A percentile compares a stretch with the other conserved stretches of the same genome.
phyloP scores from a whole-genome alignment of 257 asterid genomes.

The Solanum bukasovii region DNA sequence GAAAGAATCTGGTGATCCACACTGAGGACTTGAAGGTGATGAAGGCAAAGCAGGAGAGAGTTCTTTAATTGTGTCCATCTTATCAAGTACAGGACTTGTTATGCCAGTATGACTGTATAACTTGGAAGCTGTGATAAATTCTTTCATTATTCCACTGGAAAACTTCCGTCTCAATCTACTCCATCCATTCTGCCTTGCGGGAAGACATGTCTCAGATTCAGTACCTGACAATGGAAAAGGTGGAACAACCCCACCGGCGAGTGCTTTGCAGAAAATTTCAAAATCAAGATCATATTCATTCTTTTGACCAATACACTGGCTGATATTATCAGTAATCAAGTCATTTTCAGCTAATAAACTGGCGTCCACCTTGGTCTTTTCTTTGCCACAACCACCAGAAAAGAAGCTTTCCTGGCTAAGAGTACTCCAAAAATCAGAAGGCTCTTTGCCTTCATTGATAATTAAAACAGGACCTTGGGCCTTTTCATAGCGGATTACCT shows the following conservation, averaged over 20 bases:
- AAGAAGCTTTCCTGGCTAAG: conserved; percentile 16
- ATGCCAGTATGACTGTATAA: conserved; percentile 7
- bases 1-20: conserved; percentile 33
- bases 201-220: conserved; percentile 54
- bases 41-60: conserved; percentile 23
- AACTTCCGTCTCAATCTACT: conserved; percentile 49
- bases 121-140: conserved; percentile 32
- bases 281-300: conserved; percentile 67
- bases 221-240: conserved; percentile 47
- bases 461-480: conserved; percentile 51
- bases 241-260: conserved; percentile 73
- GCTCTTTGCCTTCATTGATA: conserved; percentile 67
- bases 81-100: conserved; percentile 15
- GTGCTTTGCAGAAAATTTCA: conserved; percentile 55
- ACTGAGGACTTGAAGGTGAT: conserved; percentile 26
- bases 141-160: conserved; percentile 37
- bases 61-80: conserved; percentile 15
- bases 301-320: conserved; percentile 18
- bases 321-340: background rate
- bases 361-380: conserved; percentile 6
- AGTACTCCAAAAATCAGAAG: conserved; percentile 66
- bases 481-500: conserved; percentile 68
- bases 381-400: background rate
- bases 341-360: conserved; percentile 1
- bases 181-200: conserved; percentile 70